Conservation (phyloP, 1,284 basidiomycete species). For the Boletus coffeatus region DNA sequence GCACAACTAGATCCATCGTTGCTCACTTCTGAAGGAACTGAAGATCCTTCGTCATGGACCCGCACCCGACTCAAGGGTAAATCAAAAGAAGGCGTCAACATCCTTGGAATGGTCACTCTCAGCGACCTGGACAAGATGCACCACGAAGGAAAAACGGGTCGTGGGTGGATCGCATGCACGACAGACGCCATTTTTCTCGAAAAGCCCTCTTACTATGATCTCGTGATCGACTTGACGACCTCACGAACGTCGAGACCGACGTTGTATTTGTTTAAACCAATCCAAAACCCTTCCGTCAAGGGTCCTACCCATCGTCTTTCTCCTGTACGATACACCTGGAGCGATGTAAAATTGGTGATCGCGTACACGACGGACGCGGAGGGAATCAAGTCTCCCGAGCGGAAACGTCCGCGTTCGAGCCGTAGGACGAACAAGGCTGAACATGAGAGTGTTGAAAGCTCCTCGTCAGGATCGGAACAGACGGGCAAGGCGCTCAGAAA, state of each 20-base stretch:
- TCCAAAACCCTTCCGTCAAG: constrained; percentile 32
- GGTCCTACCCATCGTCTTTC: constrained; percentile 51
- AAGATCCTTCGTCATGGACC: constrained; percentile 20
- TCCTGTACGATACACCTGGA: constrained; percentile 69
- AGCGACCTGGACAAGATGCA: constrained; percentile 60
- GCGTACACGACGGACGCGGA: constrained; percentile 62
- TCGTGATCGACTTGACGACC: constrained; percentile 71
- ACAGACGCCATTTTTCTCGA: constrained; percentile 79
- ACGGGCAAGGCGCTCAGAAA: constrained; percentile 46
- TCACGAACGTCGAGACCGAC: constrained; percentile 56
- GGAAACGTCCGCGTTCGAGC: constrained; percentile 43
- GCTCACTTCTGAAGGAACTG: constrained; percentile 18
- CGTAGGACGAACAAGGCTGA: constrained; percentile 18
- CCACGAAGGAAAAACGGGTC: constrained; percentile 47
- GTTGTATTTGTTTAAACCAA: constrained; percentile 52
- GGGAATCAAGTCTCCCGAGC: constrained; percentile 53
- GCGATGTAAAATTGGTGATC: constrained; percentile 67
- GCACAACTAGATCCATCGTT: constrained; percentile 37
- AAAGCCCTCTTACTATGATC: constrained; percentile 68
- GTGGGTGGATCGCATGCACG: constrained; percentile 79
- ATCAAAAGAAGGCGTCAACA: constrained; percentile 50
- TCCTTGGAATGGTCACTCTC: constrained; percentile 73
- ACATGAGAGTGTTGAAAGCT: constrained; percentile 25
- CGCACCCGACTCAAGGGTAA: constrained; percentile 37
- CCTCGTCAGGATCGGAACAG: constrained; percentile 15